Conservation (phyloP, 139 green algal species). For the Eudorina sp. region DNA sequence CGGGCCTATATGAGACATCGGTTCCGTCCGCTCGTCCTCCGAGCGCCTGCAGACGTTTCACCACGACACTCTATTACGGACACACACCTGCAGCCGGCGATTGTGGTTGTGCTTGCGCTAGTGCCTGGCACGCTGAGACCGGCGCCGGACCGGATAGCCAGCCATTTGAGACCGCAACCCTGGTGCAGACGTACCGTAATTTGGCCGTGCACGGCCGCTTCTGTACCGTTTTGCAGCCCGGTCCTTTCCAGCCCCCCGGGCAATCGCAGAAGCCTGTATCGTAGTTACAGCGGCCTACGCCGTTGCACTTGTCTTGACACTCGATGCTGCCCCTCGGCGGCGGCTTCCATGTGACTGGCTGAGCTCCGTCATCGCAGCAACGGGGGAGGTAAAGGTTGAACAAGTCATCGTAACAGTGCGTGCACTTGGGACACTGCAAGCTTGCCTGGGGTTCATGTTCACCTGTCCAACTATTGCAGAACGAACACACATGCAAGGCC, state of each 20-base stretch:
- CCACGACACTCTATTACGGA: too few relatives aligned
- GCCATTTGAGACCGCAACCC: too few relatives aligned
- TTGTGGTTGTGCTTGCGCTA: too few relatives aligned
- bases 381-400: too few relatives aligned
- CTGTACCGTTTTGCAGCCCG: constrained; percentile 51
- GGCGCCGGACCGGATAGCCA: too few relatives aligned
- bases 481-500: too few relatives aligned
- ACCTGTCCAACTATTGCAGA: too few relatives aligned
- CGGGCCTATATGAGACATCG: constrained; percentile 42
- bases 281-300: constrained; percentile 58
- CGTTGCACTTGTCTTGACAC: constrained; percentile 58
- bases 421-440: too few relatives aligned
- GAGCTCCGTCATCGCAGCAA: neutral
- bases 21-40: neutral
- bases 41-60: neutral
- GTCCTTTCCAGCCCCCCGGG: constrained; percentile 62
- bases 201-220: constrained; percentile 67
- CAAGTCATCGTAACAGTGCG: too few relatives aligned
- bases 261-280: constrained; percentile 60
- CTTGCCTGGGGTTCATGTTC: too few relatives aligned
- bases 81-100: too few relatives aligned
- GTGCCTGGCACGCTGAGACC: too few relatives aligned
- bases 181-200: neutral
- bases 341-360: constrained; percentile 31
- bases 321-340: constrained; percentile 36